Conservation (phyloP, 2,329 filamentous ascomycete genomes). For the Pezicula rhizophila region DNA sequence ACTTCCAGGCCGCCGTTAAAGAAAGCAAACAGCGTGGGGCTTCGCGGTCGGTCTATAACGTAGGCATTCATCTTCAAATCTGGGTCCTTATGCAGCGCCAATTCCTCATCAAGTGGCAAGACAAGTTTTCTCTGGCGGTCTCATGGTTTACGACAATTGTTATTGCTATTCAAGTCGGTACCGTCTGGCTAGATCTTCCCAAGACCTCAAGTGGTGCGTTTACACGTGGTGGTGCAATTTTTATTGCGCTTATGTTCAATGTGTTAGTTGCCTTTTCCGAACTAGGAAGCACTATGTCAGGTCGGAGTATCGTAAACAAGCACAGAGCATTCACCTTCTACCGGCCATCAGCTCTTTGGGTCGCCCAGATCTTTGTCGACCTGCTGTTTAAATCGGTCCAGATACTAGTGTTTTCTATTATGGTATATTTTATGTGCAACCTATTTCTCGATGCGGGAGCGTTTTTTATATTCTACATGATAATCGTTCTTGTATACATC, state of each 20-base stretch:
- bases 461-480: constrained; percentile 2
- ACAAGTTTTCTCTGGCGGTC: constrained; percentile 53
- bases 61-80: too few relatives aligned
- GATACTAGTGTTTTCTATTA: constrained; percentile 67
- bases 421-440: constrained; percentile 70
- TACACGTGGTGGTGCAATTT: constrained; percentile 12
- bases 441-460: constrained; percentile 1
- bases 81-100: too few relatives aligned
- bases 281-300: constrained; percentile 20
- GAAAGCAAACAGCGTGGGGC: too few relatives aligned
- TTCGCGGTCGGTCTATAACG: too few relatives aligned
- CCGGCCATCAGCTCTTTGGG: constrained; percentile 35
- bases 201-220: constrained; percentile 55
- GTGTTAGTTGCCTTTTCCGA: constrained; percentile 23
- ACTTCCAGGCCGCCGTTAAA: too few relatives aligned
- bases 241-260: constrained; percentile 22
- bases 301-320: constrained; percentile 51
- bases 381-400: constrained; percentile 74
- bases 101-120: constrained; percentile 54
- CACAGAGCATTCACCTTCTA: constrained; percentile 53
- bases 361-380: constrained; percentile 78
- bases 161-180: constrained; percentile 54
- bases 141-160: constrained; percentile 58
- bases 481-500: constrained; percentile 20
- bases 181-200: constrained; percentile 54